Evolutionary conservation across 2,329 filamentous ascomycete species (phyloP).

Genomic region (Aspergillus tamarii): DNA sequence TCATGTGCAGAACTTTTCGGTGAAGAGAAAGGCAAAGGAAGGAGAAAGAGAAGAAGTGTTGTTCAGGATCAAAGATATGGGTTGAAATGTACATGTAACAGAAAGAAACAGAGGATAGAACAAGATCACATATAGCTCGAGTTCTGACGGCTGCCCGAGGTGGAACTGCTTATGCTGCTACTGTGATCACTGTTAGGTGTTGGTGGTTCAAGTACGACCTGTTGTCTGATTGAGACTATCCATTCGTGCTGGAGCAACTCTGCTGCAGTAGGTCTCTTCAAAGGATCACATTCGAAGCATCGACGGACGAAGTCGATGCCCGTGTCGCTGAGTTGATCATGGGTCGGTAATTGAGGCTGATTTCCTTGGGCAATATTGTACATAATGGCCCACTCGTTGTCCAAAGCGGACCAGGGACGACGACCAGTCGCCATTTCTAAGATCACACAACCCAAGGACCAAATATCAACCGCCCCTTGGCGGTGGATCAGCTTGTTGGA

Average conservation of each 20-base stretch:
- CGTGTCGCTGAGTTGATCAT: slow-evolving; percentile 79
- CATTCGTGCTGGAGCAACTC: slow-evolving; percentile 94
- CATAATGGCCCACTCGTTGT: slow-evolving; percentile 99
- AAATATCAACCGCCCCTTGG: slow-evolving; percentile 88
- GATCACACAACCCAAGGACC: slow-evolving; percentile 95
- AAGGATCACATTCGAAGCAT: slow-evolving; percentile 86
- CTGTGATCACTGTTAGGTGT: slow-evolving; percentile 42
- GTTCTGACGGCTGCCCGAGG: slow-evolving; percentile 33
- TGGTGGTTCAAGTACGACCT: slow-evolving; percentile 50
- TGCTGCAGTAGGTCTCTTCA: slow-evolving; percentile 75
- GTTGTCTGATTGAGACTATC: slow-evolving; percentile 60
- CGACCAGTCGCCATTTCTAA: slow-evolving; percentile 96
- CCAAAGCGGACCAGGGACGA: slow-evolving; percentile 89
- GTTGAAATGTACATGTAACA: background rate
- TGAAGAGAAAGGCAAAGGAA: background rate
- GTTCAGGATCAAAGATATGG: slow-evolving; percentile 3
- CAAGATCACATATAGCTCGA: slow-evolving; percentile 29
- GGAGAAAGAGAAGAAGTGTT: background rate
- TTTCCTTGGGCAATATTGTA: slow-evolving; percentile 99
- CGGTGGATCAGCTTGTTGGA: slow-evolving; percentile 72
- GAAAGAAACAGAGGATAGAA: slow-evolving; percentile 2
- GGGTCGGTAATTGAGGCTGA: slow-evolving; percentile 78
- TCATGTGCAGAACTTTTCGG: background rate
- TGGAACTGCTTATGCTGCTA: slow-evolving; percentile 41
- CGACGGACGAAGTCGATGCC: slow-evolving; percentile 86